Evolutionary conservation across 2,329 filamentous ascomycete genomes (phyloP), one percentile per base, ranked within the genome.

Genomic region (Ramularia collo-cygni): DNA sequence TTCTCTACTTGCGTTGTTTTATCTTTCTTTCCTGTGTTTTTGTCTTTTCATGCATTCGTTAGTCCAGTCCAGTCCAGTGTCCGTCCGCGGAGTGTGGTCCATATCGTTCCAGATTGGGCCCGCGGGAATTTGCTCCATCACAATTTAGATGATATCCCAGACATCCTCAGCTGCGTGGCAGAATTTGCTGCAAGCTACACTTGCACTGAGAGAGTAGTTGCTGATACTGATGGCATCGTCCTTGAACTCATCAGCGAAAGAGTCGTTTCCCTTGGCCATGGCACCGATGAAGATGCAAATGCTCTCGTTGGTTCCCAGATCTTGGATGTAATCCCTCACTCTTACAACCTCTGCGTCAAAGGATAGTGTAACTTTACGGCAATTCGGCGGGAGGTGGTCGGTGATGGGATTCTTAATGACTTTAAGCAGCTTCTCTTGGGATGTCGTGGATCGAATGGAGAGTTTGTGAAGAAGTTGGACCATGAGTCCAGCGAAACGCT

Each of bases 121-220:
- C 28, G 3, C 3, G n/a, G n/a, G 8, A 16, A 31, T 12, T 13
- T 12, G 28, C 9, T 14, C 15, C 28, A 31, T 33, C 31, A 9
- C 12, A 15, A 21, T 26, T 74, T 80, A 98, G 58, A 95, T 77
- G 54, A 98, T 85, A 60, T 86, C 81, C 92, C 92, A 98, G 26
- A 83, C 83, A 64, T 98, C 92, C 68, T 98, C 92, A 30, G 89
- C 90, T 28, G 90, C 92, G 66, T 98, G 92, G 67, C 92, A 96
- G 73, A 98, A 96, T 67, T 96, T 98, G 78, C 90, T 95, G 75
- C 92, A 98, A 30, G 92, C 90, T 47, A 98, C 92, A 70, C 90
- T 96, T 46, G 92, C 92, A 59, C 87, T 95, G 48, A 98, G 75
- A 60, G 89, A 95, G 75, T 85, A 98, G 66, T 95, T 95, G 74